Conservation (phyloP, 768 basidiomycete species). For the Tylopilus intermedius region DNA sequence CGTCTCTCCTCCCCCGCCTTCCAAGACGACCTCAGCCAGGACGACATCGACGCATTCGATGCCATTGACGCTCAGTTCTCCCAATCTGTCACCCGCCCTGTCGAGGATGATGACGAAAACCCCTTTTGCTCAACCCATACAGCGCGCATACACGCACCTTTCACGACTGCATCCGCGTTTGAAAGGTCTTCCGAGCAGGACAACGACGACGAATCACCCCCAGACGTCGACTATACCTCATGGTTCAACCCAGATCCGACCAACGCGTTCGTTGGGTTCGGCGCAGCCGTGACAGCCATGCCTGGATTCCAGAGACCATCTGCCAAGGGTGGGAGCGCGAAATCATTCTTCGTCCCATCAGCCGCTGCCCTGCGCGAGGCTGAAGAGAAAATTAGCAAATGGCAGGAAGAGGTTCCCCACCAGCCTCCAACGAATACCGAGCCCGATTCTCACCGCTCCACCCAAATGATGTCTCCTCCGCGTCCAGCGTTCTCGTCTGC, state of each 20-base stretch:
- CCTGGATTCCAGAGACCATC: constrained; percentile 19
- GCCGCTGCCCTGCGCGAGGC: constrained; percentile 51
- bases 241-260: constrained; percentile 45
- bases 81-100: constrained; percentile 20
- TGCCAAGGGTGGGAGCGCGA: background rate
- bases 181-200: background rate
- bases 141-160: constrained; percentile 16
- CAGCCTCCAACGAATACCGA: constrained; percentile 21
- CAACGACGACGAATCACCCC: constrained; percentile 30
- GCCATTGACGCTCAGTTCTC: constrained; percentile 44
- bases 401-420: constrained; percentile 37
- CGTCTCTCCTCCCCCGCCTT: constrained; percentile 65
- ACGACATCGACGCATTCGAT: constrained; percentile 54
- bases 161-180: constrained; percentile 15
- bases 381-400: constrained; percentile 45
- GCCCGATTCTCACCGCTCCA: constrained; percentile 1
- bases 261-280: constrained; percentile 33
- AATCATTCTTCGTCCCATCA: constrained; percentile 48
- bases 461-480: constrained; percentile 11
- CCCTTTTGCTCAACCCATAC: constrained; percentile 14
- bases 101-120: constrained; percentile 20
- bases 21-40: constrained; percentile 52
- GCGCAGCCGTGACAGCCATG: constrained; percentile 29
- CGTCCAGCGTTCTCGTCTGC: constrained; percentile 36
- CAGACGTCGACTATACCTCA: constrained; percentile 39